Percentiles rank a stretch among this genome's conserved stretches.
These are phyloP conservation scores for Barnettozyma populi DNA, from an alignment of 805 yeast genomes.

Conservation along the genomic window DNA sequence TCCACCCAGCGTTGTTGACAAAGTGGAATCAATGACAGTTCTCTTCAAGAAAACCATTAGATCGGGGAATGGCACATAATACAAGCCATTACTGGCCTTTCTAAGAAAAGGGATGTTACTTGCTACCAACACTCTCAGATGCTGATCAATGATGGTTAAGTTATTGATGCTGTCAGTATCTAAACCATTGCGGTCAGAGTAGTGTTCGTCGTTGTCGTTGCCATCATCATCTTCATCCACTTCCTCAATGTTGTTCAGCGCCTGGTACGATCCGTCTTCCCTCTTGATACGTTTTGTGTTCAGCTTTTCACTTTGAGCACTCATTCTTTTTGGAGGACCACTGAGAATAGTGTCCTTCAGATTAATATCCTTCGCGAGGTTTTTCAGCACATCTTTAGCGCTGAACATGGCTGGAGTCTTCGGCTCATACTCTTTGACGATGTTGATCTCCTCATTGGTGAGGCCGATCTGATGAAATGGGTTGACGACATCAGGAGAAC, in stretches of 20 bases:
- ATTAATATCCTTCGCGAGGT: conserved; percentile 37
- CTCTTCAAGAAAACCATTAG: conserved; percentile 42
- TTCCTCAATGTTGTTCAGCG: conserved; percentile 8
- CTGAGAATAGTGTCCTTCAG: conserved; percentile 41
- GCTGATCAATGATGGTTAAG: conserved; percentile 43
- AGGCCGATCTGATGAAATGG: conserved; percentile 44
- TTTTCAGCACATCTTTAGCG: conserved; percentile 38
- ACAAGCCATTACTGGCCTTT: conserved; percentile 51
- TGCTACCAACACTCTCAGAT: conserved; percentile 59
- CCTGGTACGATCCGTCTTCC: conserved; percentile 29
- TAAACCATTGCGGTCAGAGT: conserved; percentile 3
- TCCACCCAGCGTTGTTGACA: conserved; percentile 58
- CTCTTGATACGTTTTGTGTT: conserved; percentile 36
- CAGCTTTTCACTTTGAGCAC: conserved; percentile 13
- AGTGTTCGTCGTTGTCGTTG: conserved; percentile 27
- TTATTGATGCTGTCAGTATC: conserved; percentile 22
- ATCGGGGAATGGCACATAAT: conserved; percentile 56
- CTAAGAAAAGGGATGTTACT: conserved; percentile 55
- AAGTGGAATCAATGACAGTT: conserved; percentile 47
- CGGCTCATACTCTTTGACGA: conserved; percentile 26
- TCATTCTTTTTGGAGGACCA: conserved; percentile 32
- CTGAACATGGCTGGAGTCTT: conserved; percentile 30
- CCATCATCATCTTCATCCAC: conserved; percentile 24
- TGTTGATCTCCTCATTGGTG: conserved; percentile 40
- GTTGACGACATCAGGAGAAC: conserved; percentile 37